Conservation (phyloP, 75 land plant genomes). For the Pinus albicaulis region DNA sequence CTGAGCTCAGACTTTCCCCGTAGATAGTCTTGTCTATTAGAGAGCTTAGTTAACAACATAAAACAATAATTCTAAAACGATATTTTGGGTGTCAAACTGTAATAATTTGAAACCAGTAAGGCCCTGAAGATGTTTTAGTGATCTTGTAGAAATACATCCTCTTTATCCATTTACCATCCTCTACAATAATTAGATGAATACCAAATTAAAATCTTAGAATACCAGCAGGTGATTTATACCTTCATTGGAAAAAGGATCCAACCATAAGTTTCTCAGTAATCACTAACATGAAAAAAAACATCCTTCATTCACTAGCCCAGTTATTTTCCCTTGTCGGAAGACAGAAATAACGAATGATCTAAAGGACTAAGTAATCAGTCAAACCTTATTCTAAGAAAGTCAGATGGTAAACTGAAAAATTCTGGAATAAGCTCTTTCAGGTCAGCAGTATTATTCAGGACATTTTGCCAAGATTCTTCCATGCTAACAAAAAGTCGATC, state of each 20-base stretch:
- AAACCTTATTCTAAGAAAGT: constrained; percentile 45
- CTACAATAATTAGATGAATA: background rate
- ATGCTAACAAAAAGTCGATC: constrained; percentile 47
- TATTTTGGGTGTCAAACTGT: background rate
- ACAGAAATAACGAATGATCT: background rate
- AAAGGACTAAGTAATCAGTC: background rate
- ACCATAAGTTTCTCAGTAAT: background rate
- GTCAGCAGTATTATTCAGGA: constrained; percentile 44
- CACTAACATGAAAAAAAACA: background rate
- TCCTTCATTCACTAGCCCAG: background rate
- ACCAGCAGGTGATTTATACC: background rate
- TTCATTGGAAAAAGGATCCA: background rate
- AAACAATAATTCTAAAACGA: background rate
- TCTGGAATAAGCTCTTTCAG: constrained; percentile 52
- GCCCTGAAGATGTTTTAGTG: background rate
- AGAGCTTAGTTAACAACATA: background rate
- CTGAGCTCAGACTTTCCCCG: background rate
- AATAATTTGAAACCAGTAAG: background rate
- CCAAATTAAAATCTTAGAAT: background rate
- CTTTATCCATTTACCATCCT: background rate
- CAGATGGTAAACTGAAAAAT: constrained; percentile 36
- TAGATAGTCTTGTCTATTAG: background rate
- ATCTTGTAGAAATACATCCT: background rate
- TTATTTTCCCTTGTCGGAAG: background rate
- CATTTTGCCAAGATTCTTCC: constrained; percentile 46